Evolutionary conservation across 352 stramenopile genomes (phyloP).

Genomic region (Hyaloperonospora arabidopsidis): DNA sequence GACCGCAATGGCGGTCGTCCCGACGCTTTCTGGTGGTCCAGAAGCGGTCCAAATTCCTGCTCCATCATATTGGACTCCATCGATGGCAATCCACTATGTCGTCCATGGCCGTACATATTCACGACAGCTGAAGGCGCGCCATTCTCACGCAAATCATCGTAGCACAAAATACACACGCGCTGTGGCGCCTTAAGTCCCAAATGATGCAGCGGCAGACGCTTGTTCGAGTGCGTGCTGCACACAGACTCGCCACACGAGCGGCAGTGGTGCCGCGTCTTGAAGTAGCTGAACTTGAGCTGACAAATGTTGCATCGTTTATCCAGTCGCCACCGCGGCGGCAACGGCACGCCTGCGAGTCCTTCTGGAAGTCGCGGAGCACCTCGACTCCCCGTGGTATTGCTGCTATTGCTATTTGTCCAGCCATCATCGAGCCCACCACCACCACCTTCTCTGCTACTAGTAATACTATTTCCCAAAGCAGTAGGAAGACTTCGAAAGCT

Average conservation of each 20-base stretch:
- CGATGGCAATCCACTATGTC: slow-evolving; percentile 24
- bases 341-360: slow-evolving; percentile 25
- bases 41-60: slow-evolving; percentile 22
- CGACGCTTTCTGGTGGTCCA: slow-evolving; percentile 11
- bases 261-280: slow-evolving; percentile 83
- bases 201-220: slow-evolving; percentile 53
- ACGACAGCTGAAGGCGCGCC: slow-evolving; percentile 68
- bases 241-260: slow-evolving; percentile 83
- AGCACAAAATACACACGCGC: slow-evolving; percentile 75
- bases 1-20: slow-evolving; percentile 29
- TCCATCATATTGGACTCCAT: slow-evolving; percentile 27
- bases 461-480: background rate
- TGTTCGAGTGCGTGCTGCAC: slow-evolving; percentile 74
- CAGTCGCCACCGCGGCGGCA: slow-evolving; percentile 63
- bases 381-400: slow-evolving; percentile 17
- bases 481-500: slow-evolving; percentile 23
- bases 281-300: slow-evolving; percentile 79
- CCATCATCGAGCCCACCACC: slow-evolving; percentile 13
- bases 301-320: slow-evolving; percentile 80
- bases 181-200: slow-evolving; percentile 51
- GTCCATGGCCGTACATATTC: slow-evolving; percentile 51
- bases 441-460: slow-evolving; percentile 11
- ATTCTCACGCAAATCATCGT: slow-evolving; percentile 67
- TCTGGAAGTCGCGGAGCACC: slow-evolving; percentile 25
- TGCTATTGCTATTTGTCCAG: slow-evolving; percentile 16